Evolutionary conservation across 2,329 filamentous ascomycete genomes (phyloP).

Genomic region (Leptographium galeiforme): DNA sequence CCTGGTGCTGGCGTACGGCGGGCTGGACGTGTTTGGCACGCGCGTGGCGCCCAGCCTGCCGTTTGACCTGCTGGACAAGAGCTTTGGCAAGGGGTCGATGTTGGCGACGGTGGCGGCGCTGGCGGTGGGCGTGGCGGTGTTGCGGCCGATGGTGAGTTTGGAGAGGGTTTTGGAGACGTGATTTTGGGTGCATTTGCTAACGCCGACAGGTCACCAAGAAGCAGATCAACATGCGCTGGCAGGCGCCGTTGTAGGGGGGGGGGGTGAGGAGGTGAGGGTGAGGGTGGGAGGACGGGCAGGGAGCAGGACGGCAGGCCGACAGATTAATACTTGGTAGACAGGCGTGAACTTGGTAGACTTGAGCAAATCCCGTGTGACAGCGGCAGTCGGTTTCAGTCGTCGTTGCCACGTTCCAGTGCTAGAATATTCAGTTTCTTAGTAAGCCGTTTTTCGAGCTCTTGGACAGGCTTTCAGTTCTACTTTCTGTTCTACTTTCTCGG

Average conservation of each 20-base stretch:
- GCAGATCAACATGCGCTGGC: conserved; percentile 55
- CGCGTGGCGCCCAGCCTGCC: conserved; percentile 73
- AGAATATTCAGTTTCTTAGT: too few relatives aligned
- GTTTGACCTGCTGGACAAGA: conserved; percentile 87
- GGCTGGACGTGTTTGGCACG: conserved; percentile 72
- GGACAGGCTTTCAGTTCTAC: too few relatives aligned
- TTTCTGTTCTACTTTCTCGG: too few relatives aligned
- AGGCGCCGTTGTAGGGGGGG: conserved; percentile 18
- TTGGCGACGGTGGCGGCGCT: conserved; percentile 73
- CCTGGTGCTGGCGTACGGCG: conserved; percentile 72
- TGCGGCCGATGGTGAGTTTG: conserved; percentile 69
- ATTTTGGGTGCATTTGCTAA: conserved; percentile 17
- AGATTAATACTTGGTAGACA: too few relatives aligned
- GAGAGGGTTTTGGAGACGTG: too few relatives aligned
- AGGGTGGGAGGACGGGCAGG: too few relatives aligned
- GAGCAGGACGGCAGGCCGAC: not conserved
- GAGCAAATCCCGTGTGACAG: too few relatives aligned
- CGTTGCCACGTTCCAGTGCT: too few relatives aligned
- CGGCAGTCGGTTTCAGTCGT: too few relatives aligned
- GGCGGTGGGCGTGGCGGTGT: conserved; percentile 57
- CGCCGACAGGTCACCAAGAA: conserved; percentile 41
- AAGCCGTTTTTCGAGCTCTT: too few relatives aligned
- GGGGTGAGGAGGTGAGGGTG: not conserved
- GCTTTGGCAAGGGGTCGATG: conserved; percentile 83
- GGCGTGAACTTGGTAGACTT: too few relatives aligned